Evolutionary conservation across 148 eudicot species (phyloP).

Genomic region (Rhododendron williamsianum): DNA sequence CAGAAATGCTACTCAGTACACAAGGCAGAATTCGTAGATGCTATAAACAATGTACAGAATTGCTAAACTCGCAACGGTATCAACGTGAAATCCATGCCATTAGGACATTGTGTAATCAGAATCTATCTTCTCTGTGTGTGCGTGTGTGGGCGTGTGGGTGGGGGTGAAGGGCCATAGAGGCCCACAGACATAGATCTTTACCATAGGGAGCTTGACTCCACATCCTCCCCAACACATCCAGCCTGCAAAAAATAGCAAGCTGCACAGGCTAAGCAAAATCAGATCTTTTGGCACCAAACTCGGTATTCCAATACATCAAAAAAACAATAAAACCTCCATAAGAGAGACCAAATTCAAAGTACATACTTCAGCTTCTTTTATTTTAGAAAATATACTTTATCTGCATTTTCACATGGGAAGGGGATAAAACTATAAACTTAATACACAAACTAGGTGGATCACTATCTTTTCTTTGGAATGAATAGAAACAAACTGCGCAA

Average conservation of each 20-base stretch:
- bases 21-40: neutral
- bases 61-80: too few relatives aligned
- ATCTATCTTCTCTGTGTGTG: too few relatives aligned
- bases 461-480: neutral
- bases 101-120: neutral
- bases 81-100: neutral
- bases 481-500: too few relatives aligned
- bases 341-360: neutral
- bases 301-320: neutral
- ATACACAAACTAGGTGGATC: too few relatives aligned
- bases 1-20: neutral
- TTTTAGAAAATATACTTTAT: too few relatives aligned
- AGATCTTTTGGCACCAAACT: neutral
- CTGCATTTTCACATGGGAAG: too few relatives aligned
- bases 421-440: too few relatives aligned
- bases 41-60: neutral
- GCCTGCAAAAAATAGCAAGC: slow-evolving; percentile 46
- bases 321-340: too few relatives aligned
- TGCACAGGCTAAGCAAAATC: neutral
- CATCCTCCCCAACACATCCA: slow-evolving; percentile 16
- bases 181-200: slow-evolving; percentile 27
- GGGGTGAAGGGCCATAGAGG: slow-evolving; percentile 8
- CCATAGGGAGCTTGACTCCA: slow-evolving; percentile 37
- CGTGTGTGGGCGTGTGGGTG: too few relatives aligned
- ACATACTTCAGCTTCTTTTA: too few relatives aligned